Conservation (phyloP, 495 filamentous ascomycete species). For the Aspergillus egyptiacus region DNA sequence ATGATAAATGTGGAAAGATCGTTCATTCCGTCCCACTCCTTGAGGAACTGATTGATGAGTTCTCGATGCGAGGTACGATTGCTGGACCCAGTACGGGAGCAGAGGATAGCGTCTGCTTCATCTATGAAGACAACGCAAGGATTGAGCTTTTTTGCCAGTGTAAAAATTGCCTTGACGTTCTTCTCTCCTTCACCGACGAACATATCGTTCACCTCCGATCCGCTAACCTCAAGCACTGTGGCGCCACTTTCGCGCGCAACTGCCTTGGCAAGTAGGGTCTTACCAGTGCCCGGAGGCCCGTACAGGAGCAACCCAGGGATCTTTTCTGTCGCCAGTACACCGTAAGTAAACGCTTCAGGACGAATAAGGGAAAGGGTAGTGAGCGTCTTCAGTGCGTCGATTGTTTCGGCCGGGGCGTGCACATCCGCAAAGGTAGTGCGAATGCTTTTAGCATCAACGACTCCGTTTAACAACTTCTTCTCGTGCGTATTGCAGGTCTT, state of each 20-base stretch:
- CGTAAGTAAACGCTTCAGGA: constrained; percentile 93
- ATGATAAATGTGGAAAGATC: constrained; percentile 89
- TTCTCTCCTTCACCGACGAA: constrained; percentile 96
- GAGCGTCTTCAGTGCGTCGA: constrained; percentile 81
- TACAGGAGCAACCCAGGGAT: constrained; percentile 89
- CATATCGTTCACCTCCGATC: constrained; percentile 87
- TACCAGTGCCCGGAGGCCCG: constrained; percentile 92
- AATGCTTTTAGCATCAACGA: constrained; percentile 74
- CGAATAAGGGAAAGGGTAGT: constrained; percentile 83
- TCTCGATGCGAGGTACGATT: constrained; percentile 69
- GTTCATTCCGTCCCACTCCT: constrained; percentile 96
- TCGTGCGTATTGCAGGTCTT: constrained; percentile 66
- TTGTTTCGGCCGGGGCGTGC: constrained; percentile 71
- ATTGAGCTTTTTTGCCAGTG: constrained; percentile 82
- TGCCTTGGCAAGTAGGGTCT: constrained; percentile 91
- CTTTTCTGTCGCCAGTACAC: constrained; percentile 84
- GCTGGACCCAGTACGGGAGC: constrained; percentile 55
- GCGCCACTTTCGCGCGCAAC: constrained; percentile 92
- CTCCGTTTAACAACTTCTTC: constrained; percentile 72
- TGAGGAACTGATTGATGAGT: constrained; percentile 93
- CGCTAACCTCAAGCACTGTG: constrained; percentile 68
- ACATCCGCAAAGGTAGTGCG: constrained; percentile 82
- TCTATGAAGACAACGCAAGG: constrained; percentile 96
- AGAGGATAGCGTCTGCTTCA: constrained; percentile 89
- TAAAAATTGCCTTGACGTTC: constrained; percentile 91